Evolutionary conservation across 1,284 basidiomycete genomes (phyloP), one percentile per base, ranked within the genome.

Genomic region (Heterobasidion occidentale): DNA sequence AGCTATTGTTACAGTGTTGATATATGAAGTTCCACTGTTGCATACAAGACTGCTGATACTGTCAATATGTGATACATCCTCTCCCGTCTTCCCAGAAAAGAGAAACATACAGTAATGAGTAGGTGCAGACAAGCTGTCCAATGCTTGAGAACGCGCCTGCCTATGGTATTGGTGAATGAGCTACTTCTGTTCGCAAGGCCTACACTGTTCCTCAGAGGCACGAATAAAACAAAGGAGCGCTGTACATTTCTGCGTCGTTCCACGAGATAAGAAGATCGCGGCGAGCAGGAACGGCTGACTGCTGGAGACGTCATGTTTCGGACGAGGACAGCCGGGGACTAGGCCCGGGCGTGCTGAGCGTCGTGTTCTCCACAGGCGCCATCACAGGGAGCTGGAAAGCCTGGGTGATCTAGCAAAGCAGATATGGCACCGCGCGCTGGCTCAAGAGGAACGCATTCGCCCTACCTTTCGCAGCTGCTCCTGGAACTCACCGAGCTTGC

Each of bases 381-480:
- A 60, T 52, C 8, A 51, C 34, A 33, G 59, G 59, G 8, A 59
- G 47, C 54, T 60, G 60, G 46, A 61, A 61, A 15, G 59, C 56
- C 59, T 61, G 60, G 34, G 60, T 60, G 53, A 61, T 61, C 60
- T 61, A 48, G 19, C 17, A 50, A 33, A 9, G 9, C 46, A n/a
- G 52, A 46, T 42, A 19, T n/a, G 20, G 20, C n/a, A 47, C 27
- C n/a, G 34, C 35, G 19, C 36, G 42, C 36, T 34, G 42, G 51
- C 54, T 47, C 35, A 33, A 53, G 47, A 27, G 34, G n/a, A 46
- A 33, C 14, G 34, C 17, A 15, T 19, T 7, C 12, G 14, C 55
- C 55, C 12, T 45, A 61, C 61, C 60, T 62, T 61, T 19, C 59
- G 59, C n/a, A 62, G 45, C 44, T 62, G 61, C 44, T 58, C 60